Evolutionary conservation across 2,329 filamentous ascomycete species (phyloP), one percentile per base, ranked within the genome.

Genomic region (Penicillium sp.): DNA sequence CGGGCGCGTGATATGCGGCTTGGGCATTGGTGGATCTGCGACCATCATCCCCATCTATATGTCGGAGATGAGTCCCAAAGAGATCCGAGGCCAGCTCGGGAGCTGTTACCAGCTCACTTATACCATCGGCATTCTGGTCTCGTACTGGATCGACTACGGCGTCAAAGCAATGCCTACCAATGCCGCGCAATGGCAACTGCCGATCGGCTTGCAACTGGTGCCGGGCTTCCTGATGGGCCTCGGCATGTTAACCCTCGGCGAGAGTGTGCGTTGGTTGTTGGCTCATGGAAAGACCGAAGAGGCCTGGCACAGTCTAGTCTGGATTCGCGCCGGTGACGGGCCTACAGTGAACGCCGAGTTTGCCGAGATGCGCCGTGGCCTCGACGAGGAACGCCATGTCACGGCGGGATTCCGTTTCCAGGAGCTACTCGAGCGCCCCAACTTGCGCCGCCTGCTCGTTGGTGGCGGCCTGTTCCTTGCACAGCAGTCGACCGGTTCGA

Each of bases 141-240:
- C 71, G 3, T 78, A 78, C 54, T 78, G 74, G 72, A 64, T 78
- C 29, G 73, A 77, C 55, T 78, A 76, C 39, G 73, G 49, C 1
- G 50, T 62, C 8, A 57, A 62, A 15, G 53, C 52, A 14, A 52
- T 59, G 41, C 33, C 48, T 3, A 21, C 43, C 3, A 63, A 27
- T 4, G 47, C 70, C 0, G 57, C 57, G 2, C 75, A 79, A 58
- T 80, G 76, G 77, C 76, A 78, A 56, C 69, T 79, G 18, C 76
- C 76, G 1, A 69, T 80, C 37, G 75, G 72, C 0, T 60, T 79
- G 3, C 75, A 77, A 48, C 61, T 77, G 5, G 55, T 72, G 0
- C 72, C 72, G 0, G 73, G 71, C 0, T 69, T 58, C 1, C 43
- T 76, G 0, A 69, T 77, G 32, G 72, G 71, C 0, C 36, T 75